These are phyloP conservation scores for Saccharomyces hybrid DNA, from an alignment of 1,139 yeast genomes.

Conservation along the genomic window DNA sequence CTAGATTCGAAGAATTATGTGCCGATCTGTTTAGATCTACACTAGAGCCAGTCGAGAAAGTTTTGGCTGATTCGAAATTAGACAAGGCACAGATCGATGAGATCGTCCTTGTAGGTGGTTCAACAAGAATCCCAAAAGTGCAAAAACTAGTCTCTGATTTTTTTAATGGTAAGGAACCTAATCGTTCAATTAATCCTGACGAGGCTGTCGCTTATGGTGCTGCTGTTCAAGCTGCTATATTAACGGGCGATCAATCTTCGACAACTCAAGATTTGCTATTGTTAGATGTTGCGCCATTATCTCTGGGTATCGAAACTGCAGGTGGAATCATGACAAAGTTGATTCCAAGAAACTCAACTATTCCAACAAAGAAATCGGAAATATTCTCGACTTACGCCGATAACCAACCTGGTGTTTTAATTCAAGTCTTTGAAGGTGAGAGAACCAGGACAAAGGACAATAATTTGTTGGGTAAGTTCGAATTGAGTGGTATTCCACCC, in stretches of 20 bases:
- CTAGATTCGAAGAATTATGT: constrained; percentile 82
- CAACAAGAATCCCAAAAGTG: constrained; percentile 87
- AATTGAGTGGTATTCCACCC: constrained; percentile 91
- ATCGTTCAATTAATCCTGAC: constrained; percentile 74
- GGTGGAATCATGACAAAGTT: constrained; percentile 98
- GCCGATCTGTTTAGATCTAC: constrained; percentile 76
- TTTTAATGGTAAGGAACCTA: constrained; percentile 83
- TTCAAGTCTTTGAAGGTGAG: constrained; percentile 96
- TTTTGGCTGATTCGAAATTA: constrained; percentile 67
- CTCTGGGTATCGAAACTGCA: constrained; percentile 93
- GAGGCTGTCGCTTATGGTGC: constrained; percentile 74
- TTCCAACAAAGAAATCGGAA: constrained; percentile 94
- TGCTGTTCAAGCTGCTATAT: constrained; percentile 81
- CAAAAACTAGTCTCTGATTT: constrained; percentile 78
- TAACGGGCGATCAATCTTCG: constrained; percentile 80
- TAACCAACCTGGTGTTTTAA: constrained; percentile 93
- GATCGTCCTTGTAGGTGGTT: constrained; percentile 85
- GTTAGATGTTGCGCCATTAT: constrained; percentile 89
- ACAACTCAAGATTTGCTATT: constrained; percentile 77
- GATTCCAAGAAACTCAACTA: constrained; percentile 93
- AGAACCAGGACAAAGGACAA: constrained; percentile 93
- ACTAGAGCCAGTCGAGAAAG: constrained; percentile 75
- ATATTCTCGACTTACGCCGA: constrained; percentile 95
- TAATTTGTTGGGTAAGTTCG: constrained; percentile 92
- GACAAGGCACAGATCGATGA: constrained; percentile 74